Evolutionary conservation across 2,329 filamentous ascomycete species (phyloP).

Genomic region (Metarhizium rileyi): DNA sequence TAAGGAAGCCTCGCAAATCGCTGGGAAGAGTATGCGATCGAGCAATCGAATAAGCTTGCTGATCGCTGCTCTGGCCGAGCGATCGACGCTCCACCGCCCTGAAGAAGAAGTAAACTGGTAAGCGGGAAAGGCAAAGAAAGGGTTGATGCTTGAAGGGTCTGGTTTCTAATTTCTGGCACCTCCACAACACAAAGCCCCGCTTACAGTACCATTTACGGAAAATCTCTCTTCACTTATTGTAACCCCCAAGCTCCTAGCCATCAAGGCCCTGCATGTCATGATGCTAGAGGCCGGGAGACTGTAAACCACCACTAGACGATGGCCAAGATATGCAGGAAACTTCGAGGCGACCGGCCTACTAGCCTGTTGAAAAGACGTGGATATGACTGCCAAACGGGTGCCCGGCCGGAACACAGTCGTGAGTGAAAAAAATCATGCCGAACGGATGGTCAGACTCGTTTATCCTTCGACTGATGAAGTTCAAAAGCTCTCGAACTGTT

Average conservation of each 20-base stretch:
- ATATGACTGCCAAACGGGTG: too few relatives aligned
- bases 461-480: too few relatives aligned
- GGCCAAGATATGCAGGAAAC: neutral
- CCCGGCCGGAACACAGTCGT: too few relatives aligned
- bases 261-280: neutral
- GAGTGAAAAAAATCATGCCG: too few relatives aligned
- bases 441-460: too few relatives aligned
- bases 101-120: neutral
- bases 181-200: slow-evolving; percentile 1
- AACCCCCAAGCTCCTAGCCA: too few relatives aligned
- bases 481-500: too few relatives aligned
- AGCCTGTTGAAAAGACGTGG: too few relatives aligned
- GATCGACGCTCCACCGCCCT: slow-evolving; percentile 4
- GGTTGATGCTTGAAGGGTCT: neutral
- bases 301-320: neutral
- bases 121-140: neutral
- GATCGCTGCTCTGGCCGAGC: slow-evolving; percentile 5
- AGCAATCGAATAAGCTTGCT: neutral
- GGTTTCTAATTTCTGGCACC: neutral
- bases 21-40: neutral
- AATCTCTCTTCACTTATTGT: neutral
- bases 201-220: neutral
- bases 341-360: neutral
- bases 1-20: neutral
- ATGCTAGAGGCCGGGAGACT: neutral